A percentile compares a stretch with the other conserved stretches of the same genome.
Conservation (phyloP, 1,284 basidiomycete genomes). For the Cystobasidiaceae sp. region DNA sequence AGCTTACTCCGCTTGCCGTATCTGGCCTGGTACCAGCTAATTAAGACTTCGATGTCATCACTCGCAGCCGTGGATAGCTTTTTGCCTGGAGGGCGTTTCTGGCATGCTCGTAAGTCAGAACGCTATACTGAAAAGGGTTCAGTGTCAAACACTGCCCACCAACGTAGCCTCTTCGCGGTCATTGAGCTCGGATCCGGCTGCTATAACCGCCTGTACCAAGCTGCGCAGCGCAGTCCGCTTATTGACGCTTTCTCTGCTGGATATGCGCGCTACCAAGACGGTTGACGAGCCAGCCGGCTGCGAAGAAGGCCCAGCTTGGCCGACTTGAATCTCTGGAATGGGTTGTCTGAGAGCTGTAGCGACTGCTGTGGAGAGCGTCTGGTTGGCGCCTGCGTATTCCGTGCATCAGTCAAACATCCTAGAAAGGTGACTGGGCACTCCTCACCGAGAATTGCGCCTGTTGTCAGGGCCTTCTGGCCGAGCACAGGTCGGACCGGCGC, state of each 20-base stretch:
- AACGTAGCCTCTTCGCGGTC: neutral
- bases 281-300: neutral
- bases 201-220: constrained; percentile 5
- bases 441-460: constrained; percentile 18
- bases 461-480: neutral
- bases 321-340: neutral
- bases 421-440: neutral
- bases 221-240: constrained; percentile 8
- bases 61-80: constrained; percentile 9
- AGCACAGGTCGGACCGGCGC: neutral
- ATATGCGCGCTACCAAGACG: constrained; percentile 1
- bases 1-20: neutral
- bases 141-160: neutral
- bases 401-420: neutral
- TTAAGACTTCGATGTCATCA: constrained; percentile 24
- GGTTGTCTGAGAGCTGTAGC: neutral
- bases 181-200: neutral
- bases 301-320: neutral
- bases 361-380: neutral
- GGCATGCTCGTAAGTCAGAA: neutral
- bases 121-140: neutral
- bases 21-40: constrained; percentile 19
- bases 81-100: constrained; percentile 1
- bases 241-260: constrained; percentile 19
- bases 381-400: constrained; percentile 6